Conservation (phyloP, 768 basidiomycete genomes). For the Serendipita sp. region DNA sequence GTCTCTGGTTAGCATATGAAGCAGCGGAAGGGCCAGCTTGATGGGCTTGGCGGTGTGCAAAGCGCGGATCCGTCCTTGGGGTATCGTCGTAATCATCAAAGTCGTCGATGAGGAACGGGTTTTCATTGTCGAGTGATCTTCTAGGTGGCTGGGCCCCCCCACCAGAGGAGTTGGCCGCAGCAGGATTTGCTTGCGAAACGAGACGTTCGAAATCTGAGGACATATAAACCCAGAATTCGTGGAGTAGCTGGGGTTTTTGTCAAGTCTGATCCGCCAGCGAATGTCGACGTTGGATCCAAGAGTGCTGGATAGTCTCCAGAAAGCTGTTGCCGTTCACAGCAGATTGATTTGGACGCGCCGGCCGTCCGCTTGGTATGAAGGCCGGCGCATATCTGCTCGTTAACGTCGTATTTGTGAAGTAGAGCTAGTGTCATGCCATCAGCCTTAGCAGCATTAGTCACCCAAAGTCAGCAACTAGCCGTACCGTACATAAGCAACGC, state of each 20-base stretch:
- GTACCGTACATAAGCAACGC: no score
- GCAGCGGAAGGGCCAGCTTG: slow-evolving; percentile 33
- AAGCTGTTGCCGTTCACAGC: no score
- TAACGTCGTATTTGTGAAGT: no score
- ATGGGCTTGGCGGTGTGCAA: background rate
- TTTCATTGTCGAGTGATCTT: slow-evolving; percentile 14
- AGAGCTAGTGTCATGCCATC: no score
- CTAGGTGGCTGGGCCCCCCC: slow-evolving; percentile 43
- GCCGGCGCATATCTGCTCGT: no score
- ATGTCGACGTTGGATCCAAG: background rate
- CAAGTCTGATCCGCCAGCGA: background rate
- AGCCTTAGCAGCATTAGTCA: no score
- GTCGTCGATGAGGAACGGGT: slow-evolving; percentile 63
- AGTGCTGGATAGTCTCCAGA: no score
- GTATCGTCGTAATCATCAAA: slow-evolving; percentile 41
- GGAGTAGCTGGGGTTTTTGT: background rate
- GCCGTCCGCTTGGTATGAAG: no score
- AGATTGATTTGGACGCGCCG: no score
- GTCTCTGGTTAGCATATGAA: slow-evolving; percentile 16
- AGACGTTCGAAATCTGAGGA: slow-evolving; percentile 45
- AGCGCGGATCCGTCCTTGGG: slow-evolving; percentile 7
- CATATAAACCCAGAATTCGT: background rate
- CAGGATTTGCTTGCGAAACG: slow-evolving; percentile 57
- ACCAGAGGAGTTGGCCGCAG: slow-evolving; percentile 24
- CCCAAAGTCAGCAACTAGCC: no score